These are phyloP conservation scores for Trichosporon faecale DNA, from an alignment of 1,284 basidiomycete genomes.

Conservation along the genomic window DNA sequence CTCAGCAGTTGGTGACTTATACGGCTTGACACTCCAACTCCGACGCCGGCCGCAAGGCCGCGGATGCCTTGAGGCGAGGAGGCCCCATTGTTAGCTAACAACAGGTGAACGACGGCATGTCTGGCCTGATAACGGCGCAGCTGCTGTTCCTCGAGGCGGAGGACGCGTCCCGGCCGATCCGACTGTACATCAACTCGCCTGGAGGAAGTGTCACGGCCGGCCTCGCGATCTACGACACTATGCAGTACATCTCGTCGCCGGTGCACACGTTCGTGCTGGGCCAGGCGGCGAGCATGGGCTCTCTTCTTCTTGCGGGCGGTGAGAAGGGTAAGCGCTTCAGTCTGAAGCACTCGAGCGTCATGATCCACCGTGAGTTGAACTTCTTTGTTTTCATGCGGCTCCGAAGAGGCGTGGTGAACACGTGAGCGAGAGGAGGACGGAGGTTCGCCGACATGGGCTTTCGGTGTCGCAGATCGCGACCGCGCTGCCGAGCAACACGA, in stretches of 20 bases:
- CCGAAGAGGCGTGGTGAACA: not conserved
- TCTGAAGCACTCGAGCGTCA: slow-evolving; percentile 85
- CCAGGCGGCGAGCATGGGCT: slow-evolving; percentile 90
- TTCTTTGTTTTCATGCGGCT: not conserved
- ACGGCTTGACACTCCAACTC: too few species aligned
- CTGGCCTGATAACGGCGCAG: slow-evolving; percentile 80
- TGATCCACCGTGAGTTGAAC: slow-evolving; percentile 82
- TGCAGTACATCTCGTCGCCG: slow-evolving; percentile 81
- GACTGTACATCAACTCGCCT: slow-evolving; percentile 90
- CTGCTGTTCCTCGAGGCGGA: slow-evolving; percentile 91
- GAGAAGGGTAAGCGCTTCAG: slow-evolving; percentile 82
- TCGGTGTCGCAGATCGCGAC: not conserved
- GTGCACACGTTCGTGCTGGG: slow-evolving; percentile 94
- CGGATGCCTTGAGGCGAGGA: too few species aligned
- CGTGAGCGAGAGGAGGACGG: not conserved
- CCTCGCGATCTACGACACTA: slow-evolving; percentile 88
- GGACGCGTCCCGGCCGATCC: slow-evolving; percentile 83
- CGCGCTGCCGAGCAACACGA: not conserved
- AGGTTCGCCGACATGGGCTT: not conserved
- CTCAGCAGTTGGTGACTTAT: too few species aligned
- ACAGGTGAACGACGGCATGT: slow-evolving; percentile 78
- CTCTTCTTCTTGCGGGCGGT: slow-evolving; percentile 77
- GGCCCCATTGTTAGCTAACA: slow-evolving; percentile 7
- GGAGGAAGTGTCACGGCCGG: slow-evolving; percentile 91
- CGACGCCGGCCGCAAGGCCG: too few species aligned